A percentile compares a stretch with the other conserved stretches of the same genome.
Evolutionary conservation across 371 early-diverging fungal species (phyloP).

Genomic region (Umbelopsis sp.): DNA sequence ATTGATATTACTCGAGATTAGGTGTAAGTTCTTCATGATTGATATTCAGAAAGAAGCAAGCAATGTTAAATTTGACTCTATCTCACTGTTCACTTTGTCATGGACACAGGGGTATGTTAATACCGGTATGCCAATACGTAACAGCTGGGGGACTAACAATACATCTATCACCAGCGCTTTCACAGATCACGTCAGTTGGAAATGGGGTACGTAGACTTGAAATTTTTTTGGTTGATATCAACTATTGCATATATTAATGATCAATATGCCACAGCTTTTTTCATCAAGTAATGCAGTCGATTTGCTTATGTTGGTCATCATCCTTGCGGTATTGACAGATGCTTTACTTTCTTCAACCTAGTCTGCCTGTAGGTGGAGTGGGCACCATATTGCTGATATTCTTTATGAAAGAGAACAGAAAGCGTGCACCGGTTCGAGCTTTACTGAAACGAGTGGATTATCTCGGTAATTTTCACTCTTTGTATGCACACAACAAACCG

Average conservation of each 20-base stretch:
- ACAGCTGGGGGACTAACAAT: no score
- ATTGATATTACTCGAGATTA: not conserved
- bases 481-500: not conserved
- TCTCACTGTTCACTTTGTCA: not conserved
- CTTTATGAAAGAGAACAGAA: constrained; percentile 37
- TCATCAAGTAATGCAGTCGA: not conserved
- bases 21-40: not conserved
- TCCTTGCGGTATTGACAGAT: not conserved
- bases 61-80: not conserved
- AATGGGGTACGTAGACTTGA: constrained; percentile 17
- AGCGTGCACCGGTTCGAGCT: not conserved
- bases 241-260: not conserved
- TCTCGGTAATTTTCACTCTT: constrained; percentile 34
- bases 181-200: constrained; percentile 56
- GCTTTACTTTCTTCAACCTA: constrained; percentile 15
- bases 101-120: constrained; percentile 1
- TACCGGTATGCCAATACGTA: no score
- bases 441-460: constrained; percentile 45
- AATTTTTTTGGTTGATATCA: not conserved
- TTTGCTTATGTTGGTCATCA: no score
- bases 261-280: not conserved
- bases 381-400: constrained; percentile 38
- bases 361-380: constrained; percentile 51
- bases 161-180: constrained; percentile 38
- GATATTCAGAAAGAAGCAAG: not conserved